Conservation (phyloP, 2,329 filamentous ascomycete genomes). For the Magnaporthiopsis incrustans region DNA sequence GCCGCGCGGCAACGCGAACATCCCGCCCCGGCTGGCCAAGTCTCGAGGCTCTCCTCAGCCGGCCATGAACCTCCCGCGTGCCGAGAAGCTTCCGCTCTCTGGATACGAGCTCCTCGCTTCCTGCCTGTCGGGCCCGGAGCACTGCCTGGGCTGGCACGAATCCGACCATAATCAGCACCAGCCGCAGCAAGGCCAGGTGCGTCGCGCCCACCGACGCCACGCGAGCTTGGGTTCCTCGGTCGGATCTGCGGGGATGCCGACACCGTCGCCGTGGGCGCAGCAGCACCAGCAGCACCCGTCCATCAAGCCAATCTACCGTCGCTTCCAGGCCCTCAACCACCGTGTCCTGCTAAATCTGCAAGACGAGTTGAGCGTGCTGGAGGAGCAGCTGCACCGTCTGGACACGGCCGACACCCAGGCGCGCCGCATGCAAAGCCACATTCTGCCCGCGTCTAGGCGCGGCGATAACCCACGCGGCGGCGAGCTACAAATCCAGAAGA, state of each 20-base stretch:
- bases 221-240: conserved; percentile 15
- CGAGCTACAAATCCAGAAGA: conserved; percentile 52
- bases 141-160: neutral
- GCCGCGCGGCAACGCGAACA: conserved; percentile 29
- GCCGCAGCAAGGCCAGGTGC: neutral
- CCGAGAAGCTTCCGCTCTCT: conserved; percentile 36
- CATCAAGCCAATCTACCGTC: conserved; percentile 64
- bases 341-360: conserved; percentile 75
- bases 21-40: conserved; percentile 27
- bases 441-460: conserved; percentile 52
- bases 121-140: conserved; percentile 31
- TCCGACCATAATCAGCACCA: neutral
- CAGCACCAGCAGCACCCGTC: conserved; percentile 13
- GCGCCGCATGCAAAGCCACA: conserved; percentile 31
- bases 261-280: neutral
- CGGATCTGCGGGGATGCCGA: neutral
- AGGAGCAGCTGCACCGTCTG: conserved; percentile 64
- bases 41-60: conserved; percentile 25
- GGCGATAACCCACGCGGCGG: conserved; percentile 44
- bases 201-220: neutral
- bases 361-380: conserved; percentile 74
- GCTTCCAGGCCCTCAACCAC: conserved; percentile 76
- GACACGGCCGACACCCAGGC: conserved; percentile 51
- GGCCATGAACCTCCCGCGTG: conserved; percentile 28
- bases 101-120: conserved; percentile 58